Conservation (phyloP, 441 rosid species). For the Biscutella auriculata region DNA sequence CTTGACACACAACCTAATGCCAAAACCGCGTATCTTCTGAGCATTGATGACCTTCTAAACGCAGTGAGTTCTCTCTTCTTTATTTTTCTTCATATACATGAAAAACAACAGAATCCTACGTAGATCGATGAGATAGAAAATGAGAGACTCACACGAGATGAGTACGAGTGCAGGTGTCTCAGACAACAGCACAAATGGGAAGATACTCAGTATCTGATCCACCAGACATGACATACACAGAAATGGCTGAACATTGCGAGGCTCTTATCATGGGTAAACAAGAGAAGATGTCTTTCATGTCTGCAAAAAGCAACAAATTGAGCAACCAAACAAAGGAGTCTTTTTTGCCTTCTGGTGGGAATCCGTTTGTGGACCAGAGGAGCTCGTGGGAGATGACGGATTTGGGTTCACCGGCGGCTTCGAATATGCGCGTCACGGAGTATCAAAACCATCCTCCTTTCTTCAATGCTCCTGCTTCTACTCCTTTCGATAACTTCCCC, state of each 20-base stretch:
- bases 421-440: slow-evolving; percentile 37
- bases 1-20: slow-evolving; percentile 17
- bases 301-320: slow-evolving; percentile 30
- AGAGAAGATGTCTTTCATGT: slow-evolving; percentile 65
- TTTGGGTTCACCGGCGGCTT: slow-evolving; percentile 9
- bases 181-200: slow-evolving; percentile 60
- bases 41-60: slow-evolving; percentile 44
- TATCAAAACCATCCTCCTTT: slow-evolving; percentile 41
- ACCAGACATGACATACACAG: slow-evolving; percentile 55
- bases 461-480: slow-evolving; percentile 55
- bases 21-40: slow-evolving; percentile 32
- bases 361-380: slow-evolving; percentile 42
- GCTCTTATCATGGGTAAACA: slow-evolving; percentile 74
- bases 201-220: slow-evolving; percentile 55
- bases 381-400: slow-evolving; percentile 21
- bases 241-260: slow-evolving; percentile 80
- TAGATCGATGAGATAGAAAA: too few species aligned
- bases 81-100: too few species aligned
- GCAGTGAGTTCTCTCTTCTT: slow-evolving; percentile 31
- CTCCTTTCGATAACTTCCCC: slow-evolving; percentile 69
- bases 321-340: slow-evolving; percentile 10
- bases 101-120: too few species aligned
- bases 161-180: slow-evolving; percentile 35
- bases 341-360: slow-evolving; percentile 23
- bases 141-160: too few species aligned